Evolutionary conservation across 2,329 filamentous ascomycete species (phyloP).

Genomic region (Microcyclospora tardicrescens): DNA sequence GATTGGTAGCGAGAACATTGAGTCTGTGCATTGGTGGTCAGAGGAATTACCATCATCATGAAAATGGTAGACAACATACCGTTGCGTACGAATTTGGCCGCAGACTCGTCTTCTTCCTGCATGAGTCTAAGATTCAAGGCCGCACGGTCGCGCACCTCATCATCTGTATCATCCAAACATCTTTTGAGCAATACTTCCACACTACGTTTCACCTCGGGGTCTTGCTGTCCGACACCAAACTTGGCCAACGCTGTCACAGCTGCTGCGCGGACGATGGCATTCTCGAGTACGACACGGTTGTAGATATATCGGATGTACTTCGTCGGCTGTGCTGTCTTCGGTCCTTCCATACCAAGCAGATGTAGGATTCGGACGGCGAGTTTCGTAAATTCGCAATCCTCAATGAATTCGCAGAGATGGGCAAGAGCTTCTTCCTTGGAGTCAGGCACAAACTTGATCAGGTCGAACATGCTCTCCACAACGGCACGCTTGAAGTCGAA

Average conservation of each 20-base stretch:
- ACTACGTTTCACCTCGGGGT: constrained; percentile 91
- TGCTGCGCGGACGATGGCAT: constrained; percentile 86
- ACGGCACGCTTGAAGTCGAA: constrained; percentile 98
- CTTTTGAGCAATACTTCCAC: constrained; percentile 83
- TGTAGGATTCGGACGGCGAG: constrained; percentile 90
- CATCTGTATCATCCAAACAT: constrained; percentile 92
- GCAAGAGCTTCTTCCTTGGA: constrained; percentile 70
- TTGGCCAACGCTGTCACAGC: constrained; percentile 93
- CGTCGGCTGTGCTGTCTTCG: constrained; percentile 86
- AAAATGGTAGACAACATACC: constrained; percentile 38
- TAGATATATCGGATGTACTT: constrained; percentile 99
- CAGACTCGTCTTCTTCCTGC: constrained; percentile 72
- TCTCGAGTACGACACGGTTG: constrained; percentile 94
- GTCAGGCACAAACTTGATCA: constrained; percentile 97
- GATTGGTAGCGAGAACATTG: constrained; percentile 84
- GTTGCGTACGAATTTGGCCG: constrained; percentile 82
- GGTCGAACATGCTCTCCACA: constrained; percentile 97
- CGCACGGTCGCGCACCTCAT: constrained; percentile 92
- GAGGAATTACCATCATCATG: background rate
- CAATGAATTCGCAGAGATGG: constrained; percentile 96
- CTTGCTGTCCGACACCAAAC: constrained; percentile 93
- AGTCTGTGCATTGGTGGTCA: constrained; percentile 45
- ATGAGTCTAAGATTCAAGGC: constrained; percentile 86
- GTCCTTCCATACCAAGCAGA: constrained; percentile 84
- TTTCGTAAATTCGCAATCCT: constrained; percentile 98